These are phyloP conservation scores for Mollisia scopiformis DNA, from an alignment of 2,329 filamentous ascomycete genomes.

Conservation along the genomic window DNA sequence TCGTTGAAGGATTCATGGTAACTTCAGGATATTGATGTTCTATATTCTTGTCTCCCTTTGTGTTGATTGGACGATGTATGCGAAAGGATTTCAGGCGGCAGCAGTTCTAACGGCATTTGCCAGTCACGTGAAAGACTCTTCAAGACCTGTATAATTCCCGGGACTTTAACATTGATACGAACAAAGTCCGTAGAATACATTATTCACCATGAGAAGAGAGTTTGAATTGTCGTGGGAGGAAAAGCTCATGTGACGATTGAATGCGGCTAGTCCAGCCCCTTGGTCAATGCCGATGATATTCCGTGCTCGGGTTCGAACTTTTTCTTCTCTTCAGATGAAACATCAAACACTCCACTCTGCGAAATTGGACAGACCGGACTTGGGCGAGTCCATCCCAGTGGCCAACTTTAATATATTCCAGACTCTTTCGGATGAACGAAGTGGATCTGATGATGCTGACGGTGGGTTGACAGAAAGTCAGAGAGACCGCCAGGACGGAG, in stretches of 20 bases:
- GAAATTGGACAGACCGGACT: not conserved
- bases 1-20: not conserved
- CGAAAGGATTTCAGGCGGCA: not conserved
- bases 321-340: not conserved
- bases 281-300: not conserved
- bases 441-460: not conserved
- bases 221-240: too few species aligned
- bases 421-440: slow-evolving; percentile 3
- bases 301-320: not conserved
- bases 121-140: not conserved
- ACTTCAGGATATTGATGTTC: not conserved
- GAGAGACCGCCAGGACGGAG: not conserved
- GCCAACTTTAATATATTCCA: slow-evolving; percentile 5
- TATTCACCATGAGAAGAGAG: too few species aligned
- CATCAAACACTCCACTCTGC: not conserved
- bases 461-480: not conserved
- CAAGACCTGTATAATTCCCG: too few species aligned
- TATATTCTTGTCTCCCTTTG: not conserved
- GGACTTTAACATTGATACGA: too few species aligned
- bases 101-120: not conserved
- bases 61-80: not conserved
- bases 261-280: not conserved
- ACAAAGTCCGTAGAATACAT: not conserved
- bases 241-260: not conserved
- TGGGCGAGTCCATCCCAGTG: not conserved